Evolutionary conservation across 1,284 basidiomycete species (phyloP).

Genomic region (Cutaneotrichosporon cutaneum): DNA sequence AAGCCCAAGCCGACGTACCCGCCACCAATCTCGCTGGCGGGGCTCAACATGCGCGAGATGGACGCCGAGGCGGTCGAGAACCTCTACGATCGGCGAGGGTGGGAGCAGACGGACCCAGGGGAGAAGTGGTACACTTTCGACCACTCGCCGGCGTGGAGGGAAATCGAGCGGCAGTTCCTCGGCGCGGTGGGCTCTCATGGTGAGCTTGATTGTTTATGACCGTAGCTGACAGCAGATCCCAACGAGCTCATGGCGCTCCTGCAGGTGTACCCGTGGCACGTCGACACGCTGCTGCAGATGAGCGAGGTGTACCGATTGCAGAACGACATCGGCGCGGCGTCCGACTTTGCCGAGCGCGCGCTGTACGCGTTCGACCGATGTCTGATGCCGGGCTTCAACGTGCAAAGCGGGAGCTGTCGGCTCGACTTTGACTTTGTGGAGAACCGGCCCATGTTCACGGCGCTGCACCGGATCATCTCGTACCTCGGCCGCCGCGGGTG

Average conservation of each 20-base stretch:
- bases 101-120: slow-evolving; percentile 52
- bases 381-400: slow-evolving; percentile 77
- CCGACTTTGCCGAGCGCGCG: slow-evolving; percentile 80
- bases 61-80: slow-evolving; percentile 60
- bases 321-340: slow-evolving; percentile 78
- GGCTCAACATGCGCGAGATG: slow-evolving; percentile 64
- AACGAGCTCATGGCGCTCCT: slow-evolving; percentile 56
- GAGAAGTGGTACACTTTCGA: slow-evolving; percentile 85
- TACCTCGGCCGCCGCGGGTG: slow-evolving; percentile 84
- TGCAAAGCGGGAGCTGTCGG: slow-evolving; percentile 72
- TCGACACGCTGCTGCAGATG: slow-evolving; percentile 83
- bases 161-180: slow-evolving; percentile 75
- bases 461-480: slow-evolving; percentile 72
- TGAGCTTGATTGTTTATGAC: slow-evolving; percentile 51
- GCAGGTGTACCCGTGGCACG: slow-evolving; percentile 68
- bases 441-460: slow-evolving; percentile 55
- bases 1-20: slow-evolving; percentile 54
- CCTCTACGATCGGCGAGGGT: slow-evolving; percentile 55
- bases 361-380: slow-evolving; percentile 85
- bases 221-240: slow-evolving; percentile 44
- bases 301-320: slow-evolving; percentile 73
- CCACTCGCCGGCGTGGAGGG: slow-evolving; percentile 77
- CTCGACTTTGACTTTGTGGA: slow-evolving; percentile 71
- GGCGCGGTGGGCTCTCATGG: slow-evolving; percentile 74
- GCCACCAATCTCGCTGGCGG: slow-evolving; percentile 54